These are phyloP conservation scores for Sugiyamaella neomexicana DNA, from an alignment of 1,139 yeast species.

Conservation along the genomic window DNA sequence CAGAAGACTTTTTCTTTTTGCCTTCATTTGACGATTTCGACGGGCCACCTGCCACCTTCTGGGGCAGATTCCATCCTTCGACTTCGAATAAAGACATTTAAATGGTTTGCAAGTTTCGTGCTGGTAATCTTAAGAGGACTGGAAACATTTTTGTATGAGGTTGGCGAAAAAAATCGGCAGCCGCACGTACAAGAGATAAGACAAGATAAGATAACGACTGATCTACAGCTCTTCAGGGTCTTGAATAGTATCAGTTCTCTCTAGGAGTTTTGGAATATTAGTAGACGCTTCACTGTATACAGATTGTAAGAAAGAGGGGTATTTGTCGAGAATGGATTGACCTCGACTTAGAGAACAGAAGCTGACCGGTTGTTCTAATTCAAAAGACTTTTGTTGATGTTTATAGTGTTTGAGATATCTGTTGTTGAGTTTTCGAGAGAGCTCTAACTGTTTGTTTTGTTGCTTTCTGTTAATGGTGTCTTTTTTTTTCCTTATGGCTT, in stretches of 20 bases:
- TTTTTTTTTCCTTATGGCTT: background rate
- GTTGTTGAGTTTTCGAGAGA: background rate
- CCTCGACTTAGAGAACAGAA: slow-evolving; percentile 15
- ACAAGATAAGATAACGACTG: background rate
- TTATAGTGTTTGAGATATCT: background rate
- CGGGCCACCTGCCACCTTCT: slow-evolving; percentile 51
- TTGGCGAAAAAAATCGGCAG: background rate
- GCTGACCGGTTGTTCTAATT: background rate
- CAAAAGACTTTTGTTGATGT: background rate
- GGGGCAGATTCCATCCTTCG: slow-evolving; percentile 76
- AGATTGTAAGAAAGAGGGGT: slow-evolving; percentile 8
- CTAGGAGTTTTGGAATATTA: background rate
- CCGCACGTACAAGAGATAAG: background rate
- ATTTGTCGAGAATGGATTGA: slow-evolving; percentile 11
- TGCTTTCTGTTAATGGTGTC: background rate
- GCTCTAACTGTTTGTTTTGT: background rate
- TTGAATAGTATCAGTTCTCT: background rate
- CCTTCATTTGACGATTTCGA: slow-evolving; percentile 32
- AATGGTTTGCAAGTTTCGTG: background rate
- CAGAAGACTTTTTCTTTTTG: slow-evolving; percentile 22
- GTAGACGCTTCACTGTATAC: background rate
- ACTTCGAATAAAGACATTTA: slow-evolving; percentile 75
- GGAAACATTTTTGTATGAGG: no score
- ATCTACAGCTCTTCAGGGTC: background rate
- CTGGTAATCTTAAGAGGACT: no score